phyloP scores from a whole-genome alignment of 257 asterid species.

The Ligustrum vulgare region DNA sequence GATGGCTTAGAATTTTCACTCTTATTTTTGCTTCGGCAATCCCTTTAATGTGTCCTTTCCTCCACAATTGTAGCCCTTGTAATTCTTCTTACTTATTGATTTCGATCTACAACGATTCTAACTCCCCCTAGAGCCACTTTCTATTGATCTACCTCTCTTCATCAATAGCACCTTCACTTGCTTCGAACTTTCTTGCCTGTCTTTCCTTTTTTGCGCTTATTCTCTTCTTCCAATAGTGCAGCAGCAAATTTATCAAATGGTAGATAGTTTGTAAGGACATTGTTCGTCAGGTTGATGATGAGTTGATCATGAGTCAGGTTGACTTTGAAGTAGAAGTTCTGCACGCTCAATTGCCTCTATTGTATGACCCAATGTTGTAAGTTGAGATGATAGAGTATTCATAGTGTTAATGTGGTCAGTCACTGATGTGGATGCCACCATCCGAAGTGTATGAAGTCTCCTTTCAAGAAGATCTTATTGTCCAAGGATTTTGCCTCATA shows the following conservation, averaged over 20 bases:
- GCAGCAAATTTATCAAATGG: neutral
- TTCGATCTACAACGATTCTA: too few relatives aligned
- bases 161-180: neutral
- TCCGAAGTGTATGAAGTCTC: constrained; percentile 12
- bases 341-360: neutral
- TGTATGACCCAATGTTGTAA: neutral
- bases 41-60: too few relatives aligned
- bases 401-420: neutral
- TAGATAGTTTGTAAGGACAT: too few relatives aligned
- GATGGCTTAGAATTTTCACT: too few relatives aligned
- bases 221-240: neutral
- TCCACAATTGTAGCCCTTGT: too few relatives aligned
- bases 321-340: neutral
- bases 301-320: neutral
- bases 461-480: constrained; percentile 1
- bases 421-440: neutral
- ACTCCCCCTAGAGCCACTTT: too few relatives aligned
- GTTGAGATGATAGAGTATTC: constrained; percentile 1
- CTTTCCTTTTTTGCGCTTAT: too few relatives aligned
- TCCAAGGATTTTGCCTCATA: constrained; percentile 3
- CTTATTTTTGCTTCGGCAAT: too few relatives aligned
- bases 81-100: too few relatives aligned
- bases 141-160: too few relatives aligned
- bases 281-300: neutral
- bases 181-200: neutral